Evolutionary conservation across 176 grass and related monocot species (phyloP).

Genomic region (Raddia distichophylla): DNA sequence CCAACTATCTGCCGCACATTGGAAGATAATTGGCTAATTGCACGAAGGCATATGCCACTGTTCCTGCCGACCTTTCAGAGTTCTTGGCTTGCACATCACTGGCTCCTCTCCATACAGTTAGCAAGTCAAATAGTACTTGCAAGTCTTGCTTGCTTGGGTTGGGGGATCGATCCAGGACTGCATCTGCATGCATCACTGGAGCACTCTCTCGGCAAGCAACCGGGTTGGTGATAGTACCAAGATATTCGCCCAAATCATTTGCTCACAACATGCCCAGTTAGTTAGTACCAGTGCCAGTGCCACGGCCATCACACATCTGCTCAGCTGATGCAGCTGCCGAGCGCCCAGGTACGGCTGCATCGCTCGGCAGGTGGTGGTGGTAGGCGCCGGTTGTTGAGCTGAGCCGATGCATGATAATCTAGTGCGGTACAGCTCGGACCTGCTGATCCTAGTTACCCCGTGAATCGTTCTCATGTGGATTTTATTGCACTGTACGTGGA

Average conservation of each 20-base stretch:
- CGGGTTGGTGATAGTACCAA: constrained; percentile 24
- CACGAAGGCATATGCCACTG: not conserved
- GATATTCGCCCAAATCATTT: constrained; percentile 42
- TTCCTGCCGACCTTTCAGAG: not conserved
- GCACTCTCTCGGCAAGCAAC: constrained; percentile 45
- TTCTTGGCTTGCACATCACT: not conserved
- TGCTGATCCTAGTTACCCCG: constrained; percentile 36
- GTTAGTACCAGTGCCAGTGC: not conserved
- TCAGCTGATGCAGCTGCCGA: constrained; percentile 14
- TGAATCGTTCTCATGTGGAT: not conserved
- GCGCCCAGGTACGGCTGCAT: not conserved
- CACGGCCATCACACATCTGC: constrained; percentile 24
- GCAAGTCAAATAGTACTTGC: constrained; percentile 25
- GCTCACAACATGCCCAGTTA: constrained; percentile 13
- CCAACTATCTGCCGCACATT: not conserved
- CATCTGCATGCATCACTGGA: not conserved
- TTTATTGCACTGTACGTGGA: no score
- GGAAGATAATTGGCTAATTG: not conserved
- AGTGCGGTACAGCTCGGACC: constrained; percentile 50
- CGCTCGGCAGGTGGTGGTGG: not conserved
- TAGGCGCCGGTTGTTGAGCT: constrained; percentile 51
- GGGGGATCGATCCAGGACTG: constrained; percentile 35
- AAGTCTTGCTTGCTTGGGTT: constrained; percentile 10
- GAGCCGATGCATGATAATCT: constrained; percentile 32
- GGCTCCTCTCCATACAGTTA: constrained; percentile 18